Percentiles rank a stretch among this genome's conserved stretches.
These are phyloP conservation scores for Schizochytrium sp. DNA, from an alignment of 108 stramenopile genomes.

Conservation along the genomic window DNA sequence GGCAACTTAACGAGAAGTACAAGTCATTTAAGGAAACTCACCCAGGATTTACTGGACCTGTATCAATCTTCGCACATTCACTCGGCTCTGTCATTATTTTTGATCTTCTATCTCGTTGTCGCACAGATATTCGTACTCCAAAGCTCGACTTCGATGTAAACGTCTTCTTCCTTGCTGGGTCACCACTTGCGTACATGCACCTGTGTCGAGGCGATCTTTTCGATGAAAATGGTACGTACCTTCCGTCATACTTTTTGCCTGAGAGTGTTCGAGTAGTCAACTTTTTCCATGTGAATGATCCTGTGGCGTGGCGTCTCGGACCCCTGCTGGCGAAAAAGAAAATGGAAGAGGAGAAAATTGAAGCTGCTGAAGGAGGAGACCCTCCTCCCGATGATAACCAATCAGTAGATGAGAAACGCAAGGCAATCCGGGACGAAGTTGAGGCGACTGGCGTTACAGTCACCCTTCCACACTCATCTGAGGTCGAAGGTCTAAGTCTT, in stretches of 20 bases:
- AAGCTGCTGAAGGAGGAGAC: too few relatives aligned
- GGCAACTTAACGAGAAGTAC: constrained; percentile 44
- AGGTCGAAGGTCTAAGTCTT: constrained; percentile 2
- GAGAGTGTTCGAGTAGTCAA: constrained; percentile 28
- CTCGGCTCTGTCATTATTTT: constrained; percentile 1
- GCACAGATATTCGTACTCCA: constrained; percentile 3
- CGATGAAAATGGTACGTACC: background rate
- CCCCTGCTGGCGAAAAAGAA: constrained; percentile 9
- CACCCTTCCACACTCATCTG: constrained; percentile 21
- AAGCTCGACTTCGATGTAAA: constrained; percentile 31
- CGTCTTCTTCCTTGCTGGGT: constrained; percentile 10
- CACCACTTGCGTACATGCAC: constrained; percentile 30
- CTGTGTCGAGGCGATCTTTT: constrained; percentile 19
- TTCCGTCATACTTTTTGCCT: background rate
- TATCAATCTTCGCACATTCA: constrained; percentile 32
- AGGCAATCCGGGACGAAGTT: constrained; percentile 16
- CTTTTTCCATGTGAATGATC: background rate
- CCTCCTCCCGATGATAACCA: background rate
- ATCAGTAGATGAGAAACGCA: background rate
- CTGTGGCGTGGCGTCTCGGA: constrained; percentile 21
- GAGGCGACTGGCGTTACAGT: constrained; percentile 29
- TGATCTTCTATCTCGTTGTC: constrained; percentile 2
- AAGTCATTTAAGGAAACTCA: constrained; percentile 45
- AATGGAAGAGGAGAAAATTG: background rate
- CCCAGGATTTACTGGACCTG: constrained; percentile 18